Percentiles rank a stretch among this genome's conserved stretches.
Conservation (phyloP, 805 yeast species). For the Huiozyma naganishii region DNA sequence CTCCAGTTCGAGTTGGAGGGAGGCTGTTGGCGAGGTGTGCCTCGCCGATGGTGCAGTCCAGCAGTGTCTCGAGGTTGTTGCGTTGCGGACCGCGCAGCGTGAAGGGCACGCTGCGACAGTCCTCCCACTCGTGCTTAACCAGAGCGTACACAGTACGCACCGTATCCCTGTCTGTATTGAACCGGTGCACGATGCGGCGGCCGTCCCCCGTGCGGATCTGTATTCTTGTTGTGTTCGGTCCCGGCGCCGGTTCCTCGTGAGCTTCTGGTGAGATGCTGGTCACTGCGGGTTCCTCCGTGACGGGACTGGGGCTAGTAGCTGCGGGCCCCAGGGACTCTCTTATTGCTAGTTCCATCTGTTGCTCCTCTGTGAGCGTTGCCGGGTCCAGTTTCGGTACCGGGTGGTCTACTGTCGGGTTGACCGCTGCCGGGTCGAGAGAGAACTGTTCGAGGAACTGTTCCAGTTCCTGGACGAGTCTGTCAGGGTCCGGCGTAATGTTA, state of each 20-base stretch:
- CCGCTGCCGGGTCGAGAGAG: slow-evolving; percentile 50
- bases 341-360: slow-evolving; percentile 69
- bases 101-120: slow-evolving; percentile 34
- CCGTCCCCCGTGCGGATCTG: slow-evolving; percentile 89
- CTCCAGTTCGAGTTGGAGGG: slow-evolving; percentile 52
- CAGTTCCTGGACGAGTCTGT: slow-evolving; percentile 55
- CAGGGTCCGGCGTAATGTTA: slow-evolving; percentile 47
- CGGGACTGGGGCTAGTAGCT: background rate
- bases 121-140: slow-evolving; percentile 49
- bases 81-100: slow-evolving; percentile 46
- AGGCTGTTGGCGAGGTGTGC: slow-evolving; percentile 76
- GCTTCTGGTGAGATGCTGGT: slow-evolving; percentile 39
- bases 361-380: slow-evolving; percentile 64
- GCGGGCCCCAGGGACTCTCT: slow-evolving; percentile 42
- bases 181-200: slow-evolving; percentile 64
- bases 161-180: slow-evolving; percentile 41
- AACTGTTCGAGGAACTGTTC: slow-evolving; percentile 56
- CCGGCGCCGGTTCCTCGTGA: slow-evolving; percentile 52
- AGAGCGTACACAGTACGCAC: slow-evolving; percentile 53
- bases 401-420: slow-evolving; percentile 57
- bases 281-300: background rate
- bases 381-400: slow-evolving; percentile 49
- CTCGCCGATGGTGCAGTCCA: slow-evolving; percentile 51
- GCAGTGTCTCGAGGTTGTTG: slow-evolving; percentile 41
- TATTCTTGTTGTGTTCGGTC: slow-evolving; percentile 57